phyloP scores from a whole-genome alignment of 305 asterid genomes.

The Petunia hybrid region DNA sequence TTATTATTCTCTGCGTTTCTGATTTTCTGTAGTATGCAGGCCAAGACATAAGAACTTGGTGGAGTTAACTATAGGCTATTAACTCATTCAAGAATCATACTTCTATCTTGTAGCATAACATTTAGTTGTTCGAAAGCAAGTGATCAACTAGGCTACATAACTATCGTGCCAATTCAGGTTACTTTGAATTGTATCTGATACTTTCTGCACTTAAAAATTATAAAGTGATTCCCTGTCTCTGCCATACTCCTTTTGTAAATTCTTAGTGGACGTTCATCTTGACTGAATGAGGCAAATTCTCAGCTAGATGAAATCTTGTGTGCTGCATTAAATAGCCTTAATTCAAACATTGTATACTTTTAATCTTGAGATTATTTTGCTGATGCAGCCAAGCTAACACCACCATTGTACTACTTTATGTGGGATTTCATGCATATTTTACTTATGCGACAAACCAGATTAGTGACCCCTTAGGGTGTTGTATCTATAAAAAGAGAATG shows the following conservation, averaged over 20 bases:
- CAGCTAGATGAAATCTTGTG: neutral
- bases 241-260: neutral
- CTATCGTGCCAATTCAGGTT: neutral
- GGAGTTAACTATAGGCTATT: neutral
- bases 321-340: neutral
- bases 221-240: neutral
- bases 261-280: neutral
- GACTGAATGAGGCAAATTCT: neutral
- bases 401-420: neutral
- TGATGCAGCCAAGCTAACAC: neutral
- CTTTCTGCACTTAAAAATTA: neutral
- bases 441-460: no score
- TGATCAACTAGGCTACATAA: neutral
- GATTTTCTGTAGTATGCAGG: no score
- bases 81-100: neutral
- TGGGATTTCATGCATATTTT: no score
- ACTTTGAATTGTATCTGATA: neutral
- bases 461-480: no score
- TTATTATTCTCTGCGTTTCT: no score
- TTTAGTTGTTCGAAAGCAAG: no score
- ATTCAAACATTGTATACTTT: neutral
- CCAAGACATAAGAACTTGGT: no score
- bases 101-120: neutral
- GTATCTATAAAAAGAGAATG: neutral
- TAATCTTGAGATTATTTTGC: neutral